phyloP scores from a whole-genome alignment of 805 yeast genomes.

The Jamesozyma lodderae region DNA sequence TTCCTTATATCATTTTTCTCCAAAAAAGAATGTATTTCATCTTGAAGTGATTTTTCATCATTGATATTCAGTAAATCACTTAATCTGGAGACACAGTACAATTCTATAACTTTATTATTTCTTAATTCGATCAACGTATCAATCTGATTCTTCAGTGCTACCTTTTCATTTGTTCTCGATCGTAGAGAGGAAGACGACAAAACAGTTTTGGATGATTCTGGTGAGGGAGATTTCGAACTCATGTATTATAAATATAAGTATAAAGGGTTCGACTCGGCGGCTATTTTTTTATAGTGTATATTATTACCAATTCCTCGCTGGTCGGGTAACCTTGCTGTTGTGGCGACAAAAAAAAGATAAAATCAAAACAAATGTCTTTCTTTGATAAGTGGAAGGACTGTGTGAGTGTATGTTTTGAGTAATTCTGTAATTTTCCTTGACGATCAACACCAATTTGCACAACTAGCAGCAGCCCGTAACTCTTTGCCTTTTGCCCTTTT shows the following conservation, averaged over 20 bases:
- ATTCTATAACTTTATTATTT: slow-evolving; percentile 50
- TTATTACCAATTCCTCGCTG: too few species aligned
- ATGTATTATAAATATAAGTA: slow-evolving; percentile 1
- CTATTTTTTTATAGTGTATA: too few species aligned
- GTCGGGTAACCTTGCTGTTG: too few species aligned
- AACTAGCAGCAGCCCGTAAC: too few species aligned
- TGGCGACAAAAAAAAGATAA: too few species aligned
- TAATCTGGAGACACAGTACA: slow-evolving; percentile 49
- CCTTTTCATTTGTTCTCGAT: not conserved
- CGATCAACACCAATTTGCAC: too few species aligned
- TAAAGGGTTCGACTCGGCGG: not conserved
- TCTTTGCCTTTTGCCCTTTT: too few species aligned
- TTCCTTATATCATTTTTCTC: slow-evolving; percentile 45
- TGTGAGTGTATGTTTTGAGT: too few species aligned
- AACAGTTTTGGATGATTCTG: slow-evolving; percentile 2
- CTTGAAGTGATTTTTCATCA: slow-evolving; percentile 32
- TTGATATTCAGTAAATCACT: slow-evolving; percentile 37
- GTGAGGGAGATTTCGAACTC: slow-evolving; percentile 12
- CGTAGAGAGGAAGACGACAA: not conserved
- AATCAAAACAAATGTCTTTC: too few species aligned
- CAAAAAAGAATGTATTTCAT: slow-evolving; percentile 38
- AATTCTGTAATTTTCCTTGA: too few species aligned
- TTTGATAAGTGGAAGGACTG: too few species aligned
- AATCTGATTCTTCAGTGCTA: not conserved
- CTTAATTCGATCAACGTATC: slow-evolving; percentile 40